These are phyloP conservation scores for Cordyceps farinosa DNA, from an alignment of 2,329 filamentous ascomycete genomes.

Conservation along the genomic window DNA sequence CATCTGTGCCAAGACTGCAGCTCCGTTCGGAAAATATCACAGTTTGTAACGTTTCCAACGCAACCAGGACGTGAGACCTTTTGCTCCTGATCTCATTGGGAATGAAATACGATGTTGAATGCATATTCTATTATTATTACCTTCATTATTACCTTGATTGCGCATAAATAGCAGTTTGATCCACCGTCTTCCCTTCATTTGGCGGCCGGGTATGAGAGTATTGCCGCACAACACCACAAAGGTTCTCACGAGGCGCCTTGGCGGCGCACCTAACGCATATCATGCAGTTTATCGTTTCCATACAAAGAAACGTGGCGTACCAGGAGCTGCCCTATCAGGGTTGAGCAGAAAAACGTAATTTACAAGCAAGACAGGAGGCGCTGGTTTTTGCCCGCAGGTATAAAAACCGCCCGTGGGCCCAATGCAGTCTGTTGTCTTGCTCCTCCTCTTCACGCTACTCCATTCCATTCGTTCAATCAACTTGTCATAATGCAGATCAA, in stretches of 20 bases:
- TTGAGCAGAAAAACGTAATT: not conserved
- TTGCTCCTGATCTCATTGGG: too few relatives aligned
- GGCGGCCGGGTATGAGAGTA: not conserved
- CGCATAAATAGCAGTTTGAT: not conserved
- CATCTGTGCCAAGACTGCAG: constrained; percentile 6
- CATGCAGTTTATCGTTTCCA: not conserved
- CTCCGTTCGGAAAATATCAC: not conserved
- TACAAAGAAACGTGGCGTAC: not conserved
- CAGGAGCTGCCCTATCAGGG: not conserved
- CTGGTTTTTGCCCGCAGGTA: not conserved
- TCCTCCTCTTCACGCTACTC: not conserved
- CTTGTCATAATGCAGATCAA: constrained; percentile 15
- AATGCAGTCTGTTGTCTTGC: not conserved
- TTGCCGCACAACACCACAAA: constrained; percentile 10
- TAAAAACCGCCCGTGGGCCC: not conserved
- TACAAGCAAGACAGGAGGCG: not conserved
- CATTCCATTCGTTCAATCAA: not conserved
- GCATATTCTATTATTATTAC: not conserved
- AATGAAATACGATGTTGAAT: not conserved
- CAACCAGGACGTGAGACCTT: not conserved
- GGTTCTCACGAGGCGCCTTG: constrained; percentile 19
- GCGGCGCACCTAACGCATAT: not conserved
- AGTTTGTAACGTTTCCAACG: not conserved
- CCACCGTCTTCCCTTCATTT: too few relatives aligned
- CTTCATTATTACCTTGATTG: not conserved